Conservation (phyloP, 2,329 filamentous ascomycete genomes). For the Aspergillus sp. region DNA sequence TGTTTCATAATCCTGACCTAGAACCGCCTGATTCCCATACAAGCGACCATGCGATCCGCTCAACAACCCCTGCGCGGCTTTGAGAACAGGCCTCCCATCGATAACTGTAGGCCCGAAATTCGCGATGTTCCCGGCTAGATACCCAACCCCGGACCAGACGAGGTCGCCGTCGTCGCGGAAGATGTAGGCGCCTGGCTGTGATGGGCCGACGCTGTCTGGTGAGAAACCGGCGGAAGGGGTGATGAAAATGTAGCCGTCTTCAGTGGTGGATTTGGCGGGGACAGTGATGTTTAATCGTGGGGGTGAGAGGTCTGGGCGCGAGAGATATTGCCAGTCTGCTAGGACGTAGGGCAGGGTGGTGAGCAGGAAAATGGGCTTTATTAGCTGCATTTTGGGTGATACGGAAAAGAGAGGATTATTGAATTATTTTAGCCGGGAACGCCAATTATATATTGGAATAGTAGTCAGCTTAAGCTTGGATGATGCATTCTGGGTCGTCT, state of each 20-base stretch:
- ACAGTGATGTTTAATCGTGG: slow-evolving; percentile 43
- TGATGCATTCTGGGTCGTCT: neutral
- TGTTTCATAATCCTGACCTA: slow-evolving; percentile 56
- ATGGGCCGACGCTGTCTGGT: slow-evolving; percentile 30
- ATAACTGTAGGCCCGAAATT: neutral
- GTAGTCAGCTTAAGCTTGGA: neutral
- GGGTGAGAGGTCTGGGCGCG: slow-evolving; percentile 48
- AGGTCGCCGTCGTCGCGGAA: slow-evolving; percentile 55
- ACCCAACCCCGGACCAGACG: slow-evolving; percentile 57
- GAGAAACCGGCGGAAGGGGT: slow-evolving; percentile 34
- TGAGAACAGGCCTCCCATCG: slow-evolving; percentile 49
- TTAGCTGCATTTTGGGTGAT: neutral
- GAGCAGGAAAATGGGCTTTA: neutral
- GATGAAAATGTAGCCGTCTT: slow-evolving; percentile 40
- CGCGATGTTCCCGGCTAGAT: slow-evolving; percentile 45
- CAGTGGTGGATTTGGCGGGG: slow-evolving; percentile 31
- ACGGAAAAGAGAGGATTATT: neutral
- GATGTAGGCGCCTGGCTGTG: slow-evolving; percentile 57
- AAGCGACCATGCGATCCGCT: slow-evolving; percentile 46
- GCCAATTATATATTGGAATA: neutral
- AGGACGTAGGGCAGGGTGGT: slow-evolving; percentile 17
- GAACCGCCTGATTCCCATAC: slow-evolving; percentile 54
- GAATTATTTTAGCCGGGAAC: neutral
- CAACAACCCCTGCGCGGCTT: slow-evolving; percentile 42
- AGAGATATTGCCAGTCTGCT: slow-evolving; percentile 50